A percentile compares a stretch with the other conserved stretches of the same genome.
These are phyloP conservation scores for Irpex rosettiformis DNA, from an alignment of 1,284 basidiomycete genomes.

Conservation along the genomic window DNA sequence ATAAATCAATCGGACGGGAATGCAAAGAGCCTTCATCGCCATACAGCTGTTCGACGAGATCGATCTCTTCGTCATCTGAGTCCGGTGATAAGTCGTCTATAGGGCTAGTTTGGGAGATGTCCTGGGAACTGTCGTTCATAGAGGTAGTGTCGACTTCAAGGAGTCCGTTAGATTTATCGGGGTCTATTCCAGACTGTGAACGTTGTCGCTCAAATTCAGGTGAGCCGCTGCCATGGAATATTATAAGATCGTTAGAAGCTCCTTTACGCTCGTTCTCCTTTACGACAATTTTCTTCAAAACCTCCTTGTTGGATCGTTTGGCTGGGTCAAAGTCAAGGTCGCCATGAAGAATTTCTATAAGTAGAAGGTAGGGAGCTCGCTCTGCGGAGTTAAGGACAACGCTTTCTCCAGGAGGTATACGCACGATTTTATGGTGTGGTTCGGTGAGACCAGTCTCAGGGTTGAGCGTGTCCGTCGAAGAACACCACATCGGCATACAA, in stretches of 20 bases:
- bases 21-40: constrained; percentile 73
- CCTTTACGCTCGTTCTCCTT: constrained; percentile 66
- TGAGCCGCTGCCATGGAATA: constrained; percentile 22
- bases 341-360: constrained; percentile 88
- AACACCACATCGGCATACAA: constrained; percentile 98
- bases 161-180: constrained; percentile 22
- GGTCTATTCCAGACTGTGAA: constrained; percentile 12
- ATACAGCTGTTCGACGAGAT: constrained; percentile 92
- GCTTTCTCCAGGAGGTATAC: constrained; percentile 96
- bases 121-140: constrained; percentile 11
- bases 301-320: constrained; percentile 82
- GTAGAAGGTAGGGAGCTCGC: constrained; percentile 89
- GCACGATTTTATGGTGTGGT: constrained; percentile 92
- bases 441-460: constrained; percentile 41
- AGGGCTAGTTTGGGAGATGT: constrained; percentile 15
- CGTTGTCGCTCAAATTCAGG: constrained; percentile 8
- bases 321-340: constrained; percentile 94
- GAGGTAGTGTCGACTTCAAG: constrained; percentile 24
- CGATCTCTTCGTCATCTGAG: constrained; percentile 79
- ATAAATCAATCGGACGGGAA: constrained; percentile 67
- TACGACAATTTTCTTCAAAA: constrained; percentile 78
- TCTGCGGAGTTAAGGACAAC: constrained; percentile 99
- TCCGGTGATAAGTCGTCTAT: constrained; percentile 27
- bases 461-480: constrained; percentile 58
- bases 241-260: constrained; percentile 47